These are phyloP conservation scores for Salicornia ramosissima DNA, from an alignment of 148 eudicot species.

Conservation along the genomic window DNA sequence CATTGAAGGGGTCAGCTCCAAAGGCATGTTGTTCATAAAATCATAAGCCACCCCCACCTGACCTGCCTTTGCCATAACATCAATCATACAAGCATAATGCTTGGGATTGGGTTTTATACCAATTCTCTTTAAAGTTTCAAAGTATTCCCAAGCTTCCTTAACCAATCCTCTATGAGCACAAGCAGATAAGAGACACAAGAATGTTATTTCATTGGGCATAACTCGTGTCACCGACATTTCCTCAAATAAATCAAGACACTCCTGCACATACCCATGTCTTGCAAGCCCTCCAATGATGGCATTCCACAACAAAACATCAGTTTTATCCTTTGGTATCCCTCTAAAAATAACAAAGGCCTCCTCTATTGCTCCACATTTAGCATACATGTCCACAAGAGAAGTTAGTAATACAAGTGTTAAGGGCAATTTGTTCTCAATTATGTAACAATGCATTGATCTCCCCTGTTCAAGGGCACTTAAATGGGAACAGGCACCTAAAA, in stretches of 20 bases:
- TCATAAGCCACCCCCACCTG: slow-evolving; percentile 54
- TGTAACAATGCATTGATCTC: slow-evolving; percentile 50
- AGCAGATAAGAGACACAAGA: slow-evolving; percentile 64
- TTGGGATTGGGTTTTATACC: slow-evolving; percentile 57
- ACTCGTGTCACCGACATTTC: slow-evolving; percentile 56
- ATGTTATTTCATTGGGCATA: slow-evolving; percentile 69
- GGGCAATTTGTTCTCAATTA: slow-evolving; percentile 45
- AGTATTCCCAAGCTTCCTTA: slow-evolving; percentile 62
- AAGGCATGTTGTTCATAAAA: slow-evolving; percentile 54
- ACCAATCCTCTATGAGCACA: slow-evolving; percentile 88
- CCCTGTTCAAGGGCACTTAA: slow-evolving; percentile 83
- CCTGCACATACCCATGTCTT: slow-evolving; percentile 55
- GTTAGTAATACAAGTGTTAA: slow-evolving; percentile 57
- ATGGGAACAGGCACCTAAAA: slow-evolving; percentile 82
- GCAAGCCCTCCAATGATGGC: slow-evolving; percentile 89
- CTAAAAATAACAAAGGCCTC: slow-evolving; percentile 61
- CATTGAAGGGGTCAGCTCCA: slow-evolving; percentile 61
- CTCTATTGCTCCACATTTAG: slow-evolving; percentile 79
- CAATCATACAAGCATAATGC: slow-evolving; percentile 88
- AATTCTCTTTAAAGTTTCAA: slow-evolving; percentile 39
- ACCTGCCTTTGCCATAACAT: slow-evolving; percentile 82
- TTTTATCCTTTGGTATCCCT: slow-evolving; percentile 35
- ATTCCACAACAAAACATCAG: slow-evolving; percentile 81
- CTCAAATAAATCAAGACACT: slow-evolving; percentile 46
- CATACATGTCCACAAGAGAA: slow-evolving; percentile 88